Percentiles rank a stretch among this genome's conserved stretches.
phyloP scores from a whole-genome alignment of 306 rosid genomes.

The Medicago ruthenica region DNA sequence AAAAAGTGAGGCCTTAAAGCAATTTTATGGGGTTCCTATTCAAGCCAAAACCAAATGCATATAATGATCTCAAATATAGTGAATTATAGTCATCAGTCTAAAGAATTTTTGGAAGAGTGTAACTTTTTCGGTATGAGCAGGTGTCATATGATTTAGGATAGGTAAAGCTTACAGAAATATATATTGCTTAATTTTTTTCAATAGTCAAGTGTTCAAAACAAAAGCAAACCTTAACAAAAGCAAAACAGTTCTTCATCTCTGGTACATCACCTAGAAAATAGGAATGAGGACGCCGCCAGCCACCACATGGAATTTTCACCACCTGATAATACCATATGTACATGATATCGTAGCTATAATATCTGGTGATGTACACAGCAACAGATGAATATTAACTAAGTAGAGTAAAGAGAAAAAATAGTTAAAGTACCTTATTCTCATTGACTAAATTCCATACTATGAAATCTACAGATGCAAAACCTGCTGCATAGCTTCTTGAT shows the following conservation, averaged over 20 bases:
- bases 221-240: constrained; percentile 82
- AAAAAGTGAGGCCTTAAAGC: constrained; percentile 7
- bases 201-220: constrained; percentile 25
- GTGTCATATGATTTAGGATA: constrained; percentile 21
- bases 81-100: not conserved
- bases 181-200: constrained; percentile 19
- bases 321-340: constrained; percentile 57
- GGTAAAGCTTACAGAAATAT: constrained; percentile 25
- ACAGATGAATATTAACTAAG: constrained; percentile 16
- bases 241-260: constrained; percentile 83
- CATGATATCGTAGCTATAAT: constrained; percentile 38
- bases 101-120: not conserved
- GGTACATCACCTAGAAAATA: constrained; percentile 85
- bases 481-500: constrained; percentile 73
- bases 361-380: constrained; percentile 28
- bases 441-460: constrained; percentile 78
- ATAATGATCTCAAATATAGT: not conserved
- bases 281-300: constrained; percentile 98
- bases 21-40: not conserved
- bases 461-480: constrained; percentile 91
- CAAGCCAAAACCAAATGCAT: not conserved
- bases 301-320: constrained; percentile 87
- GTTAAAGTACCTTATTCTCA: constrained; percentile 73
- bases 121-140: not conserved
- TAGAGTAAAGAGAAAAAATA: constrained; percentile 27